A percentile compares a stretch with the other conserved stretches of the same genome.
Conservation (phyloP, 257 asterid species). For the Przewalskia tangutica region DNA sequence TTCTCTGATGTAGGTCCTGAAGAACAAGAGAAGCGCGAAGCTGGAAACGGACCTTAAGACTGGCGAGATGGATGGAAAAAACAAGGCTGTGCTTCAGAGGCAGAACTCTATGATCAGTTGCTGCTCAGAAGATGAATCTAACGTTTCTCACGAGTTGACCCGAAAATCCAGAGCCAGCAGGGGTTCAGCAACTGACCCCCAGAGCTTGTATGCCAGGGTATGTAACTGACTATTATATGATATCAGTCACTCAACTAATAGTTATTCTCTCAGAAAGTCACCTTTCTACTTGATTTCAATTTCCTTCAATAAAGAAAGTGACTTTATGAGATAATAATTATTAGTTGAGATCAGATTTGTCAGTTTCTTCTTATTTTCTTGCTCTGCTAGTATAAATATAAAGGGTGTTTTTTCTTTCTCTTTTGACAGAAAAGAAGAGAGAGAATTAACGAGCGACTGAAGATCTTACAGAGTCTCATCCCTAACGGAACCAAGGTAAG, state of each 20-base stretch:
- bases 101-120: slow-evolving; percentile 28
- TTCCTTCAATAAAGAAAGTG: no score
- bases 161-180: slow-evolving; percentile 44
- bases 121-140: slow-evolving; percentile 43
- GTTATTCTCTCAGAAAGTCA: no score
- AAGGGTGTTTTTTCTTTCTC: not conserved
- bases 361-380: not conserved
- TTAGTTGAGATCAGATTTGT: not conserved
- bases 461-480: slow-evolving; percentile 66
- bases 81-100: slow-evolving; percentile 7
- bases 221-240: not conserved
- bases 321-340: no score
- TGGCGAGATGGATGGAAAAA: not conserved
- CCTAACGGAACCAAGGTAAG: slow-evolving; percentile 86
- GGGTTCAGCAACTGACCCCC: slow-evolving; percentile 80
- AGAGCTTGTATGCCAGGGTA: slow-evolving; percentile 94
- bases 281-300: no score
- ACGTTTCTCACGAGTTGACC: slow-evolving; percentile 29
- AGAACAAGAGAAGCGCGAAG: slow-evolving; percentile 17
- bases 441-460: slow-evolving; percentile 73
- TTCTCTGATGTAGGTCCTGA: slow-evolving; percentile 22
- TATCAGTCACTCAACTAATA: not conserved
- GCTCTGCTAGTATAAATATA: not conserved
- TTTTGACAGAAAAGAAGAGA: slow-evolving; percentile 71
- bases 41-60: slow-evolving; percentile 27